Conservation (phyloP, 1,139 yeast genomes). For the Hanseniaspora uvarum region DNA sequence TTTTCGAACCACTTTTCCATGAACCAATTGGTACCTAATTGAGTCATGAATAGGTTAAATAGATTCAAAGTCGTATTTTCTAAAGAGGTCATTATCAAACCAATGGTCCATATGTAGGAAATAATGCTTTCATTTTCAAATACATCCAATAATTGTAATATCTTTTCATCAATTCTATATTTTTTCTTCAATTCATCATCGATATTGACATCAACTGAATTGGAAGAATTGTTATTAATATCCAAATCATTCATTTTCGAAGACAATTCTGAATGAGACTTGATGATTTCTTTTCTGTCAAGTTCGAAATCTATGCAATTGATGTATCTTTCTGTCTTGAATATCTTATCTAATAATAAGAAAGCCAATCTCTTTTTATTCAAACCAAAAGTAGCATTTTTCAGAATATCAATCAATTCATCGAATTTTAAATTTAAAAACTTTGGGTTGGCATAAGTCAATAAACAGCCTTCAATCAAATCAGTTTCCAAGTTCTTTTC, state of each 20-base stretch:
- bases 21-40: constrained; percentile 12
- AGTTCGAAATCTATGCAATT: constrained; percentile 10
- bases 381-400: background rate
- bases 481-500: background rate
- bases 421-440: background rate
- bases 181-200: background rate
- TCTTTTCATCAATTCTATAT: constrained; percentile 2
- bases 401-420: background rate
- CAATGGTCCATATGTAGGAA: constrained; percentile 6
- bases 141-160: background rate
- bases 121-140: background rate
- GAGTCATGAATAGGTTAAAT: background rate
- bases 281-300: constrained; percentile 10
- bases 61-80: constrained; percentile 5
- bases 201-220: background rate
- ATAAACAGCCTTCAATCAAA: background rate
- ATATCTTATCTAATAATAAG: background rate
- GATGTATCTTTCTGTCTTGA: constrained; percentile 3
- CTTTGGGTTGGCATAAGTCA: background rate
- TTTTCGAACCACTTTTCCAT: constrained; percentile 43
- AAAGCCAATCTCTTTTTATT: background rate
- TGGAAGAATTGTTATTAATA: background rate
- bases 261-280: background rate
- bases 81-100: background rate
- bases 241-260: background rate